Evolutionary conservation across 176 grass and related monocot genomes (phyloP).

Genomic region (Pontederia crassipes): DNA sequence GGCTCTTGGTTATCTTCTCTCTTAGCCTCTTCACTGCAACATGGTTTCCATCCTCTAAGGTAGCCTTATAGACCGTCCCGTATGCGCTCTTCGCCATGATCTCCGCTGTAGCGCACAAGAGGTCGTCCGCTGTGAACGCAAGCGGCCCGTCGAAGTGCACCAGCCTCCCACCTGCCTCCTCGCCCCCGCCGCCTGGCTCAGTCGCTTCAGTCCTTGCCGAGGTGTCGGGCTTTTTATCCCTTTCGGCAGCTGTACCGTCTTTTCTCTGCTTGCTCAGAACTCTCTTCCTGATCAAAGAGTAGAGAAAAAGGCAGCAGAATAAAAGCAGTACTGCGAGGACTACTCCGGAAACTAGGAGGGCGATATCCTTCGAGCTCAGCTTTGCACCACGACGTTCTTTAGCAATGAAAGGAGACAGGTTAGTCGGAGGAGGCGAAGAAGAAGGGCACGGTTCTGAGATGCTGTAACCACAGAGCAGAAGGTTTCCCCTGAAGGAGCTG

Average conservation of each 20-base stretch:
- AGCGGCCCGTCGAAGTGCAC: constrained; percentile 71
- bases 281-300: constrained; percentile 29
- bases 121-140: constrained; percentile 74
- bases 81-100: constrained; percentile 98
- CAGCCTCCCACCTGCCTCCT: constrained; percentile 64
- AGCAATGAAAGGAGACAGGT: constrained; percentile 26
- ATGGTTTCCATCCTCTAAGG: constrained; percentile 73
- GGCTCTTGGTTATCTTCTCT: constrained; percentile 84
- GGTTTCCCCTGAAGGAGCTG: constrained; percentile 78
- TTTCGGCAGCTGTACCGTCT: constrained; percentile 2
- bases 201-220: constrained; percentile 39
- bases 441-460: constrained; percentile 62
- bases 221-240: constrained; percentile 8
- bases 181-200: constrained; percentile 10
- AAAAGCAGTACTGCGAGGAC: constrained; percentile 56
- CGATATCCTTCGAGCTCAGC: constrained; percentile 58
- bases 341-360: constrained; percentile 51
- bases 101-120: constrained; percentile 91
- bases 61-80: constrained; percentile 93
- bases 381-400: constrained; percentile 27
- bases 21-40: constrained; percentile 82
- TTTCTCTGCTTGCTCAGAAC: constrained; percentile 27
- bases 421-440: constrained; percentile 26
- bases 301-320: constrained; percentile 53
- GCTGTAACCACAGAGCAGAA: constrained; percentile 75